phyloP scores from a whole-genome alignment of 2,329 filamentous ascomycete genomes.

The Cyphellophora attinorum region DNA sequence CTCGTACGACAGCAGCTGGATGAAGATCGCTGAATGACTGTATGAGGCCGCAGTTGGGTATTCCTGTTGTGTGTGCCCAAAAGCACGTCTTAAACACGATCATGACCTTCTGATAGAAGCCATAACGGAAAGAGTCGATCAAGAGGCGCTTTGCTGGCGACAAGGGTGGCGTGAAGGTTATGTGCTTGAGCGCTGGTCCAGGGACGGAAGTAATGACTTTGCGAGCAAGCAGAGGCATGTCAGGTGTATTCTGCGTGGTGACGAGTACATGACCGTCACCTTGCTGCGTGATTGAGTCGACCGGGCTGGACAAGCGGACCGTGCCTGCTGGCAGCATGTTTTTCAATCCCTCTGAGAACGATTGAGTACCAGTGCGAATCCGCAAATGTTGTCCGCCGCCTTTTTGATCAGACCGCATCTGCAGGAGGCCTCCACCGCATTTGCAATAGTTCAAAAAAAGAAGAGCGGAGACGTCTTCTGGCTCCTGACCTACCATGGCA shows the following conservation, averaged over 20 bases:
- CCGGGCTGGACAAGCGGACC: constrained; percentile 21
- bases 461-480: constrained; percentile 40
- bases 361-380: constrained; percentile 38
- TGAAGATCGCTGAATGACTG: constrained; percentile 37
- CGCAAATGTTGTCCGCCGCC: constrained; percentile 46
- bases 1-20: constrained; percentile 38
- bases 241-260: constrained; percentile 18
- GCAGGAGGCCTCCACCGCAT: constrained; percentile 40
- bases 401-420: constrained; percentile 44
- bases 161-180: constrained; percentile 40
- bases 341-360: constrained; percentile 29
- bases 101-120: constrained; percentile 45
- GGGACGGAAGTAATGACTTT: constrained; percentile 43
- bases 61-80: constrained; percentile 29
- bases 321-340: constrained; percentile 21
- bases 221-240: constrained; percentile 21
- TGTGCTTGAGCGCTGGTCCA: constrained; percentile 33
- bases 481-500: constrained; percentile 43
- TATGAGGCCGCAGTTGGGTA: constrained; percentile 32
- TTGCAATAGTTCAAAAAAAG: constrained; percentile 50
- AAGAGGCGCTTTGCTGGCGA: constrained; percentile 30
- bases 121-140: constrained; percentile 27
- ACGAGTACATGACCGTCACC: no score
- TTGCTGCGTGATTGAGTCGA: constrained; percentile 24
- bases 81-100: constrained; percentile 32